Evolutionary conservation across 1,139 yeast genomes (phyloP), one percentile per base, ranked within the genome.

Genomic region (Pneumocystis jirovecii): DNA sequence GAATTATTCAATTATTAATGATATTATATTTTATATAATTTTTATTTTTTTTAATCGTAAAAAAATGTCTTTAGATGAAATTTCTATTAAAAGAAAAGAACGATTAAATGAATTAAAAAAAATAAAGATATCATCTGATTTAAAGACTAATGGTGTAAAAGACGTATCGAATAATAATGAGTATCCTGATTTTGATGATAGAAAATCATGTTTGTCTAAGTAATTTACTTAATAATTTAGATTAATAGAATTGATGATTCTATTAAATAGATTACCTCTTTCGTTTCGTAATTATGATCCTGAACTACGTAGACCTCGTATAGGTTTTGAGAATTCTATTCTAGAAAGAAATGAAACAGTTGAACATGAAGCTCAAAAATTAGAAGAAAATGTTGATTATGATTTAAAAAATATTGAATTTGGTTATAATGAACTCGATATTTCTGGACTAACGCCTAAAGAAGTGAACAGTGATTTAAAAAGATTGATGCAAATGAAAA

Each of bases 391-490:
- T 57, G 65, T 42, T 8, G 63, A 61, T 15, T 66, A 61, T 21
- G 68, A 68, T 12, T 66, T 72, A 37, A 70, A 70, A 21, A 44
- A 64, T 2, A 57, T 66, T 15, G 57, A 62, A 10, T 45, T 59
- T 15, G 25, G 61, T n/a, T 15, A 61, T 63, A 37, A 59, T 65
- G 25, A 65, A 64, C 29, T 64, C 69, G 34, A 69, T 69, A 2
- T 71, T 69, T 37, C 66, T 73, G 35, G 76, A 73, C 25, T 50
- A 25, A 50, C 21, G 65, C 76, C 78, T 12, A 72, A 73, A 65
- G 70, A 74, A 45, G 74, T 73, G 17, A 74, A 77, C 8, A 73
- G 77, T 73, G 83, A 80, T 68, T 69, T 79, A 62, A 76, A 78
- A 68, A 70, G 78, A 35, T 79, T 77, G 66, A 68, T 81, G 10